A percentile compares a stretch with the other conserved stretches of the same genome.
These are phyloP conservation scores for Leptodermis oblonga DNA, from an alignment of 257 asterid species.

Conservation along the genomic window DNA sequence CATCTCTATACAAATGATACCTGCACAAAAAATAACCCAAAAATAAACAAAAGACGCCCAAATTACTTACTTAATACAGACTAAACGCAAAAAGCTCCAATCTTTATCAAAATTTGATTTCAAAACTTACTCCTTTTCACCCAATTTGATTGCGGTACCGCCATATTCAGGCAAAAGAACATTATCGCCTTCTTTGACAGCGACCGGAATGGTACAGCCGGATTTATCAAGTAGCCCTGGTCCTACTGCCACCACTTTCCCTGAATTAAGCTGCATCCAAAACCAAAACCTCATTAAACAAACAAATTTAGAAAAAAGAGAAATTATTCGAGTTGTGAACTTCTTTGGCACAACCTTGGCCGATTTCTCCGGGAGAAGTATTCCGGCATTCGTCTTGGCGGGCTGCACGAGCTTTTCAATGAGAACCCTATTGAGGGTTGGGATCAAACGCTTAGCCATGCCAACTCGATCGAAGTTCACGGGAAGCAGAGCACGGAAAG, in stretches of 20 bases:
- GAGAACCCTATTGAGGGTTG: constrained; percentile 77
- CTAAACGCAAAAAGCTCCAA: background rate
- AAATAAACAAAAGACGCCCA: background rate
- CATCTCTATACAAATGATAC: constrained; percentile 27
- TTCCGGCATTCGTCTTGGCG: constrained; percentile 76
- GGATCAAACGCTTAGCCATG: constrained; percentile 84
- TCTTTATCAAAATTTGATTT: too few relatives aligned
- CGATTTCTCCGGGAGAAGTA: constrained; percentile 83
- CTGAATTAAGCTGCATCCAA: constrained; percentile 70
- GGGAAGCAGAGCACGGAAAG: background rate
- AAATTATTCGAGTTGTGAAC: background rate
- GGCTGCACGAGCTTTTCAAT: constrained; percentile 74
- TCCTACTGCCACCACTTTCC: constrained; percentile 78
- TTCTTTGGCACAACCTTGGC: constrained; percentile 47
- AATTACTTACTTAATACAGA: background rate
- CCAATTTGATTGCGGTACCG: constrained; percentile 84
- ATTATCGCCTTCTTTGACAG: constrained; percentile 84
- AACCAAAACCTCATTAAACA: constrained; percentile 3
- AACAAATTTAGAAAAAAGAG: constrained; percentile 4
- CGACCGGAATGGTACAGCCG: constrained; percentile 58
- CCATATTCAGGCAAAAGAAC: constrained; percentile 93
- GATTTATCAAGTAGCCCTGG: constrained; percentile 56
- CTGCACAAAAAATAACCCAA: constrained; percentile 13
- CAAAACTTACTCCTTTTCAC: constrained; percentile 72
- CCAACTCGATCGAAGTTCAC: background rate